Conservation (phyloP, 148 eudicot species). For the Chenopodium suecicum region DNA sequence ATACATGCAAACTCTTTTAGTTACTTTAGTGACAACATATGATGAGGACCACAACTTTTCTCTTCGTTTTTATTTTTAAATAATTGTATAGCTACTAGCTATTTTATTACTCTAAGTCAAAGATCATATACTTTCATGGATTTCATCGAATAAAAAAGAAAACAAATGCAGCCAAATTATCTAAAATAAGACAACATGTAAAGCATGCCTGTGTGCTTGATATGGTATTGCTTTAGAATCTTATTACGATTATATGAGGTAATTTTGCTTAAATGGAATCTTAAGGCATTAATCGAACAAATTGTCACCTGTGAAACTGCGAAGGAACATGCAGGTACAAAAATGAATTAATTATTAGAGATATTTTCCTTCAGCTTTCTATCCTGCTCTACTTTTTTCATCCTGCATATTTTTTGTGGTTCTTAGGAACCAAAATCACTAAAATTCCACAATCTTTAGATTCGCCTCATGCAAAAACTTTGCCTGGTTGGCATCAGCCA, state of each 20-base stretch:
- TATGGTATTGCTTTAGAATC: conserved; percentile 2
- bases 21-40: background rate
- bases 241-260: background rate
- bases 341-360: conserved; percentile 6
- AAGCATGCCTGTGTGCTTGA: conserved; percentile 8
- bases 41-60: background rate
- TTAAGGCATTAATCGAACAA: background rate
- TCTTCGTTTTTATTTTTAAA: background rate
- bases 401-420: conserved; percentile 36
- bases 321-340: background rate
- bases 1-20: conserved; percentile 1
- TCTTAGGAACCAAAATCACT: conserved; percentile 37
- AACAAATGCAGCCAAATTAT: background rate
- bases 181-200: conserved; percentile 10
- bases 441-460: conserved; percentile 33
- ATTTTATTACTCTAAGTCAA: conserved; percentile 1
- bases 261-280: background rate
- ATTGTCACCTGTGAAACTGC: background rate
- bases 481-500: conserved; percentile 38
- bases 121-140: background rate
- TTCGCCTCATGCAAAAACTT: conserved; percentile 17
- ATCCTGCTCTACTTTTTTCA: background rate
- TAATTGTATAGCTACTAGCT: background rate
- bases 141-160: conserved; percentile 1
- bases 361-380: conserved; percentile 19